Conservation (phyloP, 2,329 filamentous ascomycete genomes). For the Pezicula carpinea region DNA sequence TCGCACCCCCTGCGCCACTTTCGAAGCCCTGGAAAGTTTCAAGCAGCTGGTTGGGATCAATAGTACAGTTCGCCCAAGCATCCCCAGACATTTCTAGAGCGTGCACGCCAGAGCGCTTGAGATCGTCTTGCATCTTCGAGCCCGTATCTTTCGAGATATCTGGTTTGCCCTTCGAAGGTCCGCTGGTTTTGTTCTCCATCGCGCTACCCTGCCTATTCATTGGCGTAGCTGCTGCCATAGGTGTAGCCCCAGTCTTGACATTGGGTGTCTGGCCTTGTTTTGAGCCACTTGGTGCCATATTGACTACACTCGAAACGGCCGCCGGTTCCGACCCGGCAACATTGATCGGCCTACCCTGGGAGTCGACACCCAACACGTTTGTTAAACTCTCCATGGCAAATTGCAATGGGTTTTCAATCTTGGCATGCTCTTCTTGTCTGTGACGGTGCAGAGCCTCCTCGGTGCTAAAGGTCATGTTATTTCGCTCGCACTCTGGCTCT, state of each 20-base stretch:
- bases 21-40: conserved; percentile 37
- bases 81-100: conserved; percentile 18
- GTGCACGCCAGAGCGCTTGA: conserved; percentile 21
- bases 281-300: conserved; percentile 22
- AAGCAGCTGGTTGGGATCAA: conserved; percentile 50
- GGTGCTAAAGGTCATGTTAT: conserved; percentile 43
- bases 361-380: conserved; percentile 45
- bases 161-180: conserved; percentile 15
- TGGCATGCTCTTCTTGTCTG: conserved; percentile 54
- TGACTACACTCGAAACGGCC: conserved; percentile 30
- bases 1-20: conserved; percentile 39
- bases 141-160: conserved; percentile 11
- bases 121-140: conserved; percentile 21
- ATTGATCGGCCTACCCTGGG: conserved; percentile 36
- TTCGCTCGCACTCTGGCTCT: conserved; percentile 50
- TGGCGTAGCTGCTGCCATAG: conserved; percentile 34
- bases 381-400: conserved; percentile 48
- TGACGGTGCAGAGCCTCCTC: conserved; percentile 51
- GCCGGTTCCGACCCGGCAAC: conserved; percentile 11
- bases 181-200: conserved; percentile 34
- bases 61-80: conserved; percentile 39
- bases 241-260: conserved; percentile 30
- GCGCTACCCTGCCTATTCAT: conserved; percentile 47
- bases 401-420: conserved; percentile 47
- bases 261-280: conserved; percentile 38